phyloP scores from a whole-genome alignment of 2,329 filamentous ascomycete species.

The Lachnellula suecica region DNA sequence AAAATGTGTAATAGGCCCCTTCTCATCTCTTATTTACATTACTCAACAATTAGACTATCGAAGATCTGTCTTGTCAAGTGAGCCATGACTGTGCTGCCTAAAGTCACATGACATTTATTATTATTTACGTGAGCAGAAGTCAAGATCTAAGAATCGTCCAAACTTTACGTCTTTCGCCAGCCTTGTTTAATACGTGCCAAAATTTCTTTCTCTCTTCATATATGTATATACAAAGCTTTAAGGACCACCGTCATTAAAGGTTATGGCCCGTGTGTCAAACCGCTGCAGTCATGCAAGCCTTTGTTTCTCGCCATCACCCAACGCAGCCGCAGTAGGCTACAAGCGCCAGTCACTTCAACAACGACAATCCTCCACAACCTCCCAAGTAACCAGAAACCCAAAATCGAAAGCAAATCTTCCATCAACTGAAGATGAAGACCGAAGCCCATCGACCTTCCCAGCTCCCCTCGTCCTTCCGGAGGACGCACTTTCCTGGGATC shows the following conservation, averaged over 20 bases:
- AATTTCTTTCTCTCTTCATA: too few species aligned
- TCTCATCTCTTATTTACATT: neutral
- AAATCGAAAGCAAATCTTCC: neutral
- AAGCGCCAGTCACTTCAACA: slow-evolving; percentile 5
- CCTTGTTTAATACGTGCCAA: too few species aligned
- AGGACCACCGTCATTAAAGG: neutral
- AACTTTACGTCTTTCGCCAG: neutral
- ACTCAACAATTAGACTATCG: too few species aligned
- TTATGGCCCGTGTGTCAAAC: slow-evolving; percentile 4
- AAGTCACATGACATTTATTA: slow-evolving; percentile 2
- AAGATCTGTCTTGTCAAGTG: neutral
- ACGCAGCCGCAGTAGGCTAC: slow-evolving; percentile 6
- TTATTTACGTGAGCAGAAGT: too few species aligned
- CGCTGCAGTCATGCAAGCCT: slow-evolving; percentile 8
- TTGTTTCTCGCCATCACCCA: slow-evolving; percentile 4
- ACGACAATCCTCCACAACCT: slow-evolving; percentile 10
- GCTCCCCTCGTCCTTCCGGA: slow-evolving; percentile 24
- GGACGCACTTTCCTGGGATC: slow-evolving; percentile 25
- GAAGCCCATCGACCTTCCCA: slow-evolving; percentile 17
- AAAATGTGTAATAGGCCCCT: too few species aligned
- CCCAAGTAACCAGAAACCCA: neutral
- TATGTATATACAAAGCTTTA: too few species aligned
- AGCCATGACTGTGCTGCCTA: neutral
- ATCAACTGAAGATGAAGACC: neutral
- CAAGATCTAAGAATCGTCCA: too few species aligned